phyloP scores from a whole-genome alignment of 768 basidiomycete genomes.

The Coprinellus aureogranulatus region DNA sequence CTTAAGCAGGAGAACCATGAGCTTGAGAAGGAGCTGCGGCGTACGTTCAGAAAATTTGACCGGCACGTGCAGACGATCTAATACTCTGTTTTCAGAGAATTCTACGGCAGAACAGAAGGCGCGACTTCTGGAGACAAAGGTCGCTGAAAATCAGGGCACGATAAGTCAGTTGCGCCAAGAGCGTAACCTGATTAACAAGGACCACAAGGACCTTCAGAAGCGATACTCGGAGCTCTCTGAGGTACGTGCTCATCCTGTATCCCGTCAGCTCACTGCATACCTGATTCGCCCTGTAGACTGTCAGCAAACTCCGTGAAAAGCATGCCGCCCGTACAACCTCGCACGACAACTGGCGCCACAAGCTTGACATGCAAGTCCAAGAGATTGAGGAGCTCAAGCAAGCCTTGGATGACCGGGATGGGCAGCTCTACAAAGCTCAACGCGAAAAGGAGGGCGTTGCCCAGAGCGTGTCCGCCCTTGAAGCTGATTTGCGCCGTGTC shows the following conservation, averaged over 20 bases:
- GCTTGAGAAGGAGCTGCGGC: conserved; percentile 70
- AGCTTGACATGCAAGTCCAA: conserved; percentile 65
- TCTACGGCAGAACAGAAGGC: conserved; percentile 71
- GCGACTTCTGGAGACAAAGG: conserved; percentile 62
- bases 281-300: conserved; percentile 51
- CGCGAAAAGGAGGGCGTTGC: conserved; percentile 66
- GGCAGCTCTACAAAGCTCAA: conserved; percentile 61
- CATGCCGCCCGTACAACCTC: conserved; percentile 59
- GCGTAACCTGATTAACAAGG: conserved; percentile 61
- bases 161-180: conserved; percentile 79
- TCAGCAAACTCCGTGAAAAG: conserved; percentile 50
- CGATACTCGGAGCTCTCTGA: conserved; percentile 65
- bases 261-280: background rate
- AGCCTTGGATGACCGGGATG: conserved; percentile 58
- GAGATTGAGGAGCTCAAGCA: conserved; percentile 78
- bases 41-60: conserved; percentile 35
- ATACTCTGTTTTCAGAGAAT: conserved; percentile 44
- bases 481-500: conserved; percentile 74
- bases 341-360: conserved; percentile 69
- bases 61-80: background rate
- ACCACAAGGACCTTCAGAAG: conserved; percentile 72
- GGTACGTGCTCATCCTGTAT: conserved; percentile 37
- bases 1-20: conserved; percentile 73
- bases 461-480: conserved; percentile 62
- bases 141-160: conserved; percentile 64